A percentile compares a stretch with the other conserved stretches of the same genome.
These are phyloP conservation scores for Gastrolobium villosum DNA, from an alignment of 306 rosid genomes.

Conservation along the genomic window DNA sequence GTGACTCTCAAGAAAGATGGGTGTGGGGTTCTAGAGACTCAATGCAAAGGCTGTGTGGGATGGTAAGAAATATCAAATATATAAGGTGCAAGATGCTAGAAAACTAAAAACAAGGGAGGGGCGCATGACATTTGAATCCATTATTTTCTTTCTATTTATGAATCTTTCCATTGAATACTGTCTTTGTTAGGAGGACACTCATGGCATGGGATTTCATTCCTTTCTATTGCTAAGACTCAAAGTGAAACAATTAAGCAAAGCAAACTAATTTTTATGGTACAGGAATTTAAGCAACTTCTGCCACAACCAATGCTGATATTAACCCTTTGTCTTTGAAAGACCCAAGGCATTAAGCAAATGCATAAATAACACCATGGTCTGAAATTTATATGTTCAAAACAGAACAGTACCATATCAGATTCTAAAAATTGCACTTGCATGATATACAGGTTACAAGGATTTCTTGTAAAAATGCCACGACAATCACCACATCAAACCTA, in stretches of 20 bases:
- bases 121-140: no score
- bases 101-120: no score
- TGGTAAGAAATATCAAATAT: no score
- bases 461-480: neutral
- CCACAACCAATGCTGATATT: neutral
- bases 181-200: no score
- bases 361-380: neutral
- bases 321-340: neutral
- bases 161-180: no score
- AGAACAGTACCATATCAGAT: neutral
- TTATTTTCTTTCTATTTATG: no score
- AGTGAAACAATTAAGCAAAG: neutral
- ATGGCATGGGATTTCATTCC: constrained; percentile 7
- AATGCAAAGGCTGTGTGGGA: no score
- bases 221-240: constrained; percentile 8
- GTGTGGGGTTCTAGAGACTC: no score
- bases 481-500: constrained; percentile 33
- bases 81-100: no score
- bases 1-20: no score
- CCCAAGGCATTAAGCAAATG: neutral
- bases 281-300: neutral
- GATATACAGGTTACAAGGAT: neutral
- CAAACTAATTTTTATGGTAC: neutral
- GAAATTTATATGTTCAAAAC: neutral
- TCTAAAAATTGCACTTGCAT: neutral